Conservation (phyloP, 2,329 filamentous ascomycete genomes). For the Penicillium sp. region DNA sequence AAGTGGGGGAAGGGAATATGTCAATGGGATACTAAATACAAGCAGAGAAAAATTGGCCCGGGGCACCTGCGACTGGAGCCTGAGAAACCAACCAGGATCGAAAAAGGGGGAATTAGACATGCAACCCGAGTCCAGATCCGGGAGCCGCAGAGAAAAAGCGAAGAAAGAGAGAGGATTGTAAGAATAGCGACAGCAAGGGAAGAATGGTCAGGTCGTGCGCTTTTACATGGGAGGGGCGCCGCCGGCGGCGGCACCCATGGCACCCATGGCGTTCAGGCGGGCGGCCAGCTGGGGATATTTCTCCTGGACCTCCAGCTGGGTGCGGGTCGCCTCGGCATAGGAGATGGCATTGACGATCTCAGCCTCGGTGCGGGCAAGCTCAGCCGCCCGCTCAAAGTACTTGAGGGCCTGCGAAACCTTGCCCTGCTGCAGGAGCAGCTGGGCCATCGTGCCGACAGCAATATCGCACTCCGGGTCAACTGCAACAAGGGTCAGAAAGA, state of each 20-base stretch:
- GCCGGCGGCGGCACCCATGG: constrained; percentile 37
- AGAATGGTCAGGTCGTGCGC: neutral
- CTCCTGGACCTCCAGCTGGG: constrained; percentile 87
- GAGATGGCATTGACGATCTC: constrained; percentile 96
- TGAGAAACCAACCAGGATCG: constrained; percentile 17
- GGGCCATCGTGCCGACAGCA: constrained; percentile 96
- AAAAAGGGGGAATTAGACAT: constrained; percentile 18
- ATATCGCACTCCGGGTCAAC: constrained; percentile 99
- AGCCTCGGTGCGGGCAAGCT: constrained; percentile 88
- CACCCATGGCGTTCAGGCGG: constrained; percentile 63
- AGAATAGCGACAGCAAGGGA: constrained; percentile 6
- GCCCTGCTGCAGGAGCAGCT: constrained; percentile 93
- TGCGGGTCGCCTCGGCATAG: constrained; percentile 94
- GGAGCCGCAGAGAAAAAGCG: constrained; percentile 16
- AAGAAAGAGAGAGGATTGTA: constrained; percentile 17
- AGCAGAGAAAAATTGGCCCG: constrained; percentile 21
- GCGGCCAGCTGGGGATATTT: constrained; percentile 78
- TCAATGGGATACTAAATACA: constrained; percentile 31
- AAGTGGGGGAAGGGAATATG: constrained; percentile 28
- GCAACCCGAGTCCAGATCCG: constrained; percentile 13
- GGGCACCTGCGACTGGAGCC: constrained; percentile 12
- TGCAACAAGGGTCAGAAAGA: constrained; percentile 42
- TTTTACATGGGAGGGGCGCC: constrained; percentile 36
- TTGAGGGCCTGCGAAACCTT: constrained; percentile 92
- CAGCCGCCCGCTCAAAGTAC: constrained; percentile 95